A percentile compares a stretch with the other conserved stretches of the same genome.
Conservation (phyloP, 2,329 filamentous ascomycete species). For the Verticillium nonalfalfae region DNA sequence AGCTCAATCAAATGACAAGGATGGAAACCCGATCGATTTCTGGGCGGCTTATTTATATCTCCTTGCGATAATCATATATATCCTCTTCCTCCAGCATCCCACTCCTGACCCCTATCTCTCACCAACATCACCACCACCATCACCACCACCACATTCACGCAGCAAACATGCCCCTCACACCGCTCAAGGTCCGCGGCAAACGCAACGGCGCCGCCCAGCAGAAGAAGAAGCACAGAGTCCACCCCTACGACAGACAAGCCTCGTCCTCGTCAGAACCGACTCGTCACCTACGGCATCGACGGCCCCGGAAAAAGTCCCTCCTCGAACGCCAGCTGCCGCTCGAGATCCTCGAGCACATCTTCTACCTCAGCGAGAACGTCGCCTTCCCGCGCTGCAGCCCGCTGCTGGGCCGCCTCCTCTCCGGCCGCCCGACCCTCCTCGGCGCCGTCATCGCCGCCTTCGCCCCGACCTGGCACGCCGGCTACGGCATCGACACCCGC, state of each 20-base stretch:
- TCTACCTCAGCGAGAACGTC: conserved; percentile 42
- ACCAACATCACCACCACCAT: neutral
- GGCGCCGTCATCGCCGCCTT: conserved; percentile 28
- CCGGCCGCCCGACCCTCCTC: conserved; percentile 28
- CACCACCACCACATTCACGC: no score
- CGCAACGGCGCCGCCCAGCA: conserved; percentile 16
- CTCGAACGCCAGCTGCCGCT: conserved; percentile 33
- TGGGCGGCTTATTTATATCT: no score
- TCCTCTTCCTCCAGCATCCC: neutral
- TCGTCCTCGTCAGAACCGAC: neutral
- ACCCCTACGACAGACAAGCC: neutral
- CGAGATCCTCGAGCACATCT: conserved; percentile 48
- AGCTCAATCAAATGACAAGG: no score
- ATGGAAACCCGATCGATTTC: no score
- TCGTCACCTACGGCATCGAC: neutral
- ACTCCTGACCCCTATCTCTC: neutral
- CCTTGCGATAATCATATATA: no score
- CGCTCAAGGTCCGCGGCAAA: conserved; percentile 41
- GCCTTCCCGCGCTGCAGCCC: conserved; percentile 37
- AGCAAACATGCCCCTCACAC: conserved; percentile 39
- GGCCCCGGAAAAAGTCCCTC: conserved; percentile 10
- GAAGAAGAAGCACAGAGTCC: neutral
- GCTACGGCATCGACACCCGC: conserved; percentile 21
- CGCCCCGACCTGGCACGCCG: conserved; percentile 29
- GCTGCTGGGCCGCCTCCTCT: conserved; percentile 39